Percentiles rank a stretch among this genome's conserved stretches.
phyloP scores from a whole-genome alignment of 2,329 filamentous ascomycete genomes.

The Curvularia lunata region DNA sequence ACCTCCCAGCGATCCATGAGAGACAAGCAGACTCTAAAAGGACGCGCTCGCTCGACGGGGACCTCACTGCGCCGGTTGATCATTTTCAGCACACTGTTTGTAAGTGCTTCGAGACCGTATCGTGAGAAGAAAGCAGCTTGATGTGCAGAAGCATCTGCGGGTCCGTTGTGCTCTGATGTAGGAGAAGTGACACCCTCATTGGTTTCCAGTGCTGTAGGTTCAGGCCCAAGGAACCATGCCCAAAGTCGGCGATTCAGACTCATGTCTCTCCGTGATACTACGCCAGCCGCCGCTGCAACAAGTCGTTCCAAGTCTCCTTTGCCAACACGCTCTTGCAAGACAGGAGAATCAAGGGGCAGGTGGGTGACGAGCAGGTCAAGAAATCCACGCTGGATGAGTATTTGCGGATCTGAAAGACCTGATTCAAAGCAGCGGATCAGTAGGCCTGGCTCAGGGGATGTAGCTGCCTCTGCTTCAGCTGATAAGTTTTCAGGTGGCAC shows the following conservation, averaged over 20 bases:
- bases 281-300: constrained; percentile 80
- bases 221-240: constrained; percentile 92
- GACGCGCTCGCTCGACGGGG: constrained; percentile 75
- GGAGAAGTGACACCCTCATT: constrained; percentile 43
- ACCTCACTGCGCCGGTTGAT: constrained; percentile 64
- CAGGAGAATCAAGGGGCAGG: constrained; percentile 80
- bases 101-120: constrained; percentile 76
- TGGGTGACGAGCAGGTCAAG: constrained; percentile 91
- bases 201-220: constrained; percentile 53
- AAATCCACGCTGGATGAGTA: constrained; percentile 92
- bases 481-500: constrained; percentile 48
- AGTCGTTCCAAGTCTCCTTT: constrained; percentile 79
- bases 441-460: constrained; percentile 88
- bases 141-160: constrained; percentile 49
- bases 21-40: constrained; percentile 90
- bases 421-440: constrained; percentile 91
- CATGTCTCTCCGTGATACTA: constrained; percentile 92
- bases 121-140: constrained; percentile 77
- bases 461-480: constrained; percentile 68
- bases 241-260: constrained; percentile 93
- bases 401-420: constrained; percentile 83
- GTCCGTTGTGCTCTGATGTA: constrained; percentile 58
- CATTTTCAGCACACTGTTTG: constrained; percentile 76
- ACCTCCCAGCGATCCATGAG: constrained; percentile 99
- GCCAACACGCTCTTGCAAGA: constrained; percentile 78